Evolutionary conservation across 331 rosid species (phyloP).

Genomic region (Arachis monticola): DNA sequence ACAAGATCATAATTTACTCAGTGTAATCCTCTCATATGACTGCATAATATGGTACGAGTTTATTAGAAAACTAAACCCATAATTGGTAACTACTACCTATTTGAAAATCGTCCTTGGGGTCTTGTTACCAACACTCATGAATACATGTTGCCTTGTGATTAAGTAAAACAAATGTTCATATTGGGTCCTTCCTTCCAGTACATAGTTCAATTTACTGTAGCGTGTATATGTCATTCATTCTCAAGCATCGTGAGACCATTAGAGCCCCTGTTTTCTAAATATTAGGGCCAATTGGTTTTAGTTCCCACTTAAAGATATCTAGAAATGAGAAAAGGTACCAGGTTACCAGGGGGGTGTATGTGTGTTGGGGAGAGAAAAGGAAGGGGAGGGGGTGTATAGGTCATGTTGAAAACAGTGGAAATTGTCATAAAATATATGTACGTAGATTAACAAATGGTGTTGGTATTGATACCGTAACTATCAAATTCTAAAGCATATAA

Average conservation of each 20-base stretch:
- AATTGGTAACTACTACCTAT: not conserved
- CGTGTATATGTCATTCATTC: not conserved
- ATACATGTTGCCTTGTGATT: no score
- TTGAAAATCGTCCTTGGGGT: not conserved
- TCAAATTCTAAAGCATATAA: slow-evolving; percentile 57
- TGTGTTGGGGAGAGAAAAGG: no score
- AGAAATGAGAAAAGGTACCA: not conserved
- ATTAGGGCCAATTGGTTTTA: not conserved
- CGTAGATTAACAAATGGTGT: slow-evolving; percentile 10
- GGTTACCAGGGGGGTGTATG: not conserved
- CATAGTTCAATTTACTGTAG: not conserved
- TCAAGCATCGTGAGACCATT: not conserved
- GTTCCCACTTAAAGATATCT: not conserved
- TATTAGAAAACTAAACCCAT: no score
- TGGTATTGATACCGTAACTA: not conserved
- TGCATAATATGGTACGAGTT: no score
- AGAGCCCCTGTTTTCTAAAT: not conserved
- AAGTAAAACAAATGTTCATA: not conserved
- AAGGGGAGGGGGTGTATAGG: not conserved
- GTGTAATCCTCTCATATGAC: no score
- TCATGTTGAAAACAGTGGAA: not conserved
- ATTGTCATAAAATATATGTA: slow-evolving; percentile 17
- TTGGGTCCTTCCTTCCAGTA: not conserved
- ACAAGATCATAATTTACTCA: no score
- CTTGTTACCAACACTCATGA: not conserved